Percentiles rank a stretch among this genome's conserved stretches.
These are phyloP conservation scores for Ilyonectria robusta DNA, from an alignment of 2,329 filamentous ascomycete genomes.

Conservation along the genomic window DNA sequence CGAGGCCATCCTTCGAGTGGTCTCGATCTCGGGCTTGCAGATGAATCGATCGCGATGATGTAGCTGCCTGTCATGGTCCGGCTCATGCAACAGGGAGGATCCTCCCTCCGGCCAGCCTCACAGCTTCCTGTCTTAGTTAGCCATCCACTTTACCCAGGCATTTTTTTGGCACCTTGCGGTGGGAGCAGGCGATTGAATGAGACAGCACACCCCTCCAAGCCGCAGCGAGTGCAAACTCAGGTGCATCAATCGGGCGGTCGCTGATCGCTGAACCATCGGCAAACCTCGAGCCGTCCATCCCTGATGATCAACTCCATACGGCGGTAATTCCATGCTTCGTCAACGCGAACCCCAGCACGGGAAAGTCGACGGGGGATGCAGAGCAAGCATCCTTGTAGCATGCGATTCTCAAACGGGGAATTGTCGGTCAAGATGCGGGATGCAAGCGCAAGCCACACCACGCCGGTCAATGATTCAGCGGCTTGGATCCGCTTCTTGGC, in stretches of 20 bases:
- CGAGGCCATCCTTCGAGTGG: slow-evolving; percentile 16
- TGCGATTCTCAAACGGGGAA: slow-evolving; percentile 29
- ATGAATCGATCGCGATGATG: slow-evolving; percentile 43
- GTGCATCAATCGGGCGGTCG: slow-evolving; percentile 5
- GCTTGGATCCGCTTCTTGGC: slow-evolving; percentile 35
- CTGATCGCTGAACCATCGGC: slow-evolving; percentile 27
- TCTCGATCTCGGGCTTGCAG: slow-evolving; percentile 37
- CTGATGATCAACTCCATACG: slow-evolving; percentile 1
- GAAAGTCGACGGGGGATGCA: slow-evolving; percentile 12
- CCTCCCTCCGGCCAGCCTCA: slow-evolving; percentile 30
- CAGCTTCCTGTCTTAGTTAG: slow-evolving; percentile 44
- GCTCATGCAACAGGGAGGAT: slow-evolving; percentile 41
- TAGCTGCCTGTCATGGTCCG: slow-evolving; percentile 38
- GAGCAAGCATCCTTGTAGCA: slow-evolving; percentile 9
- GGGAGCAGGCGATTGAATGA: slow-evolving; percentile 9
- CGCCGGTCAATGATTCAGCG: slow-evolving; percentile 36
- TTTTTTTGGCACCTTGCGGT: not conserved
- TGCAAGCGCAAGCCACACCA: slow-evolving; percentile 42
- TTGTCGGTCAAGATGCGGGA: slow-evolving; percentile 41
- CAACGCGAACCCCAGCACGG: not conserved
- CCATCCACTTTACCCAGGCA: slow-evolving; percentile 8
- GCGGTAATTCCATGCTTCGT: not conserved
- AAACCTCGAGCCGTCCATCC: not conserved
- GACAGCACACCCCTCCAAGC: slow-evolving; percentile 9
- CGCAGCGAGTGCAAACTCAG: slow-evolving; percentile 18